phyloP scores from a whole-genome alignment of 1,139 yeast genomes.

The Debaryomycetaceae sp. region DNA sequence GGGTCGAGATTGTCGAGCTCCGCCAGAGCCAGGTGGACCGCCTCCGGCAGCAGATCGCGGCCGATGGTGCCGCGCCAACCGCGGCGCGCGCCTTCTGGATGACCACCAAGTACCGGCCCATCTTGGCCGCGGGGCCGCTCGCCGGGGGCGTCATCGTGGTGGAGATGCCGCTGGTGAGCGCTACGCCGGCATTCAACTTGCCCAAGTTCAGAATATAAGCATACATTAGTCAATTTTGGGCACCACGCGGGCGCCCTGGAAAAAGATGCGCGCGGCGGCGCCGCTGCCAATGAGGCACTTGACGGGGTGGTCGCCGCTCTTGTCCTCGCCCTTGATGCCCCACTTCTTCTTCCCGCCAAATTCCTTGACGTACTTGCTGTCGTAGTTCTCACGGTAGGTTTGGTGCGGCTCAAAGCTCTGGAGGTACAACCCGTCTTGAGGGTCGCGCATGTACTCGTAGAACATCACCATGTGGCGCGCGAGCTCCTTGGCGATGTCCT shows the following conservation, averaged over 20 bases:
- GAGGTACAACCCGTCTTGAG: conserved; percentile 55
- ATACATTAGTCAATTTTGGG: conserved; percentile 25
- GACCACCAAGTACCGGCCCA: conserved; percentile 72
- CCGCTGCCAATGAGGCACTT: conserved; percentile 64
- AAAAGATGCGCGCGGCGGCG: conserved; percentile 64
- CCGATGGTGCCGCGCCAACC: conserved; percentile 18
- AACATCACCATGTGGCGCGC: conserved; percentile 50
- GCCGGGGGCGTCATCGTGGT: conserved; percentile 60
- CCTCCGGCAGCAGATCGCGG: conserved; percentile 25
- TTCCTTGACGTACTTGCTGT: conserved; percentile 43
- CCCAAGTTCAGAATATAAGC: conserved; percentile 55
- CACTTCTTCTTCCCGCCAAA: conserved; percentile 56
- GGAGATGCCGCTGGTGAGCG: conserved; percentile 38
- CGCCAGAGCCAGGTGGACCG: conserved; percentile 29
- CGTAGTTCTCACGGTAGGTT: conserved; percentile 48
- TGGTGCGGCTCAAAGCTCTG: conserved; percentile 60
- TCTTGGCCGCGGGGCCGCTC: conserved; percentile 58
- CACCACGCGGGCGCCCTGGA: conserved; percentile 60
- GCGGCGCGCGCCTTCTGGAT: conserved; percentile 58
- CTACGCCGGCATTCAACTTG: conserved; percentile 73
- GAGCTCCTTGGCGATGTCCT: conserved; percentile 39
- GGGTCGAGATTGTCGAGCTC: conserved; percentile 27
- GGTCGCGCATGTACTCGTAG: conserved; percentile 55
- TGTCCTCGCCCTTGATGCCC: conserved; percentile 47
- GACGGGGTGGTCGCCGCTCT: conserved; percentile 36